Percentiles rank a stretch among this genome's conserved stretches.
These are phyloP conservation scores for Niveomyces coronatus DNA, from an alignment of 2,329 filamentous ascomycete genomes.

Conservation along the genomic window DNA sequence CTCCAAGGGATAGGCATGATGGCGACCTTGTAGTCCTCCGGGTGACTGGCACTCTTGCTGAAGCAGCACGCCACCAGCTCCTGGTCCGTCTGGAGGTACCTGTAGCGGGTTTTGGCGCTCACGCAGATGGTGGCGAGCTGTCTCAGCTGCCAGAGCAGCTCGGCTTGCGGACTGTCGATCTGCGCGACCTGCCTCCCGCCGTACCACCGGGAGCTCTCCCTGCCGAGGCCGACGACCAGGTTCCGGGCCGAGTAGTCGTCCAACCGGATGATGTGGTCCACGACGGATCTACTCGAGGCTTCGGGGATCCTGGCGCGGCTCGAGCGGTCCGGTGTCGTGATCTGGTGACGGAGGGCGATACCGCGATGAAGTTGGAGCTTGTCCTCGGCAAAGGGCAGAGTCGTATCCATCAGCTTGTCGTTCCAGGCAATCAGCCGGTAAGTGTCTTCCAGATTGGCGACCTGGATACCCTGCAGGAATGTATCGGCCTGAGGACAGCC, in stretches of 20 bases:
- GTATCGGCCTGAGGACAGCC: too few species aligned
- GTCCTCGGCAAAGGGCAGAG: background rate
- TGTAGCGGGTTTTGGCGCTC: slow-evolving; percentile 6
- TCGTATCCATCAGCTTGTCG: background rate
- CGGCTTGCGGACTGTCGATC: background rate
- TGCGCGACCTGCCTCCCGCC: background rate
- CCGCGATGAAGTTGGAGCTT: background rate
- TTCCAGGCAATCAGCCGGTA: background rate
- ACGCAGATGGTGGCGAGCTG: slow-evolving; percentile 9
- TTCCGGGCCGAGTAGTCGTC: background rate
- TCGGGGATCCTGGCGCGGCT: background rate
- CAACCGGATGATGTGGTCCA: background rate
- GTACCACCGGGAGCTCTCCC: background rate
- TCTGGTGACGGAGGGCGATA: background rate
- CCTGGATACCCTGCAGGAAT: background rate
- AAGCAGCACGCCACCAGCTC: slow-evolving; percentile 16
- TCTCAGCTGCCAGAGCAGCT: slow-evolving; percentile 2
- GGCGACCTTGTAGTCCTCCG: too few species aligned
- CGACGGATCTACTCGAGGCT: background rate
- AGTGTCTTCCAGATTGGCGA: background rate
- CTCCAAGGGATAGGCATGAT: background rate
- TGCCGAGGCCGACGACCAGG: background rate
- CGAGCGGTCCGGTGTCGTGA: background rate
- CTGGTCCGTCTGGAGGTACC: slow-evolving; percentile 10
- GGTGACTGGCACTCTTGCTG: background rate